A percentile compares a stretch with the other conserved stretches of the same genome.
Conservation (phyloP, 768 basidiomycete species). For the Trametes cinnabarina region DNA sequence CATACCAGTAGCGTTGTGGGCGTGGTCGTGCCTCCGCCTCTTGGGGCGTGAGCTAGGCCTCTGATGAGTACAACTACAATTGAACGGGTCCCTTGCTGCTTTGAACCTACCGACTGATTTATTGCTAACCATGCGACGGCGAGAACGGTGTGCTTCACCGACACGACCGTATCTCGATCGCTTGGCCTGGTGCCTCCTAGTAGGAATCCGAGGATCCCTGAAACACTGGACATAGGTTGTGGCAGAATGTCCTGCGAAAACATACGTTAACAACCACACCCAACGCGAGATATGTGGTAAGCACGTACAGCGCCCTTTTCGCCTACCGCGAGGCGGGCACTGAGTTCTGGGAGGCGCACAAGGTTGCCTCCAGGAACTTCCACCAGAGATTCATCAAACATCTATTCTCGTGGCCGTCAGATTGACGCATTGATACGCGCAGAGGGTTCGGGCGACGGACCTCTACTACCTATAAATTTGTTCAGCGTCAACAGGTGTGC, state of each 20-base stretch:
- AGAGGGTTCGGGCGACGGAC: constrained; percentile 35
- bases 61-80: constrained; percentile 1
- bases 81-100: background rate
- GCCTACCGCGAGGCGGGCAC: constrained; percentile 71
- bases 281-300: background rate
- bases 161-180: constrained; percentile 60
- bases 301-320: constrained; percentile 67
- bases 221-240: constrained; percentile 43
- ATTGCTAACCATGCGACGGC: constrained; percentile 86
- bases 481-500: constrained; percentile 3
- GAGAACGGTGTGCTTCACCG: constrained; percentile 72
- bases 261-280: constrained; percentile 1
- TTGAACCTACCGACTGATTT: constrained; percentile 68
- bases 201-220: constrained; percentile 46
- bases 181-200: constrained; percentile 44
- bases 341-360: constrained; percentile 74
- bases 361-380: constrained; percentile 63
- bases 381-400: constrained; percentile 80
- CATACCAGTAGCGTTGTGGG: constrained; percentile 76
- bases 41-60: constrained; percentile 54
- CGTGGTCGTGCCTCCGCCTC: constrained; percentile 57
- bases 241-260: constrained; percentile 63
- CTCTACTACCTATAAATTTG: constrained; percentile 63
- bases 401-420: constrained; percentile 33
- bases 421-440: background rate